These are phyloP conservation scores for Ilex aquifolium DNA, from an alignment of 257 asterid species.

Conservation along the genomic window DNA sequence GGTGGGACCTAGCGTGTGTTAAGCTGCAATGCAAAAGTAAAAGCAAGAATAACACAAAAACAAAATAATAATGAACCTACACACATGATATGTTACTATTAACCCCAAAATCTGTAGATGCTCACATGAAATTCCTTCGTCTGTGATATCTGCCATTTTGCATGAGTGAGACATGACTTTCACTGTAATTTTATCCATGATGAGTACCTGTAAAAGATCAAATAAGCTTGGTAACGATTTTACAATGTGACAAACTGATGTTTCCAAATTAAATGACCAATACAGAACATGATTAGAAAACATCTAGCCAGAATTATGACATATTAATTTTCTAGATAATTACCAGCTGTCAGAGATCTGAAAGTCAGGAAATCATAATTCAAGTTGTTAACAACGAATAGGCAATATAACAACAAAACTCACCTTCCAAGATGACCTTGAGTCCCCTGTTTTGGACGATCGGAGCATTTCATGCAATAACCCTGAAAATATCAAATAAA, in stretches of 20 bases:
- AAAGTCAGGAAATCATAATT: no score
- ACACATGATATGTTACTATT: conserved; percentile 6
- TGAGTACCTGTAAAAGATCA: conserved; percentile 65
- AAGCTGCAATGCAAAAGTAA: no score
- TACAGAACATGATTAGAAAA: no score
- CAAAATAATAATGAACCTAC: no score
- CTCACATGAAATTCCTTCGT: conserved; percentile 96
- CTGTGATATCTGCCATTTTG: conserved; percentile 98
- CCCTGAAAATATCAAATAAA: conserved; percentile 27
- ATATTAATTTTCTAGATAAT: no score
- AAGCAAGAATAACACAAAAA: no score
- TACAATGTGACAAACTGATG: no score
- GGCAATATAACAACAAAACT: conserved; percentile 3
- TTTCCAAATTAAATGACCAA: no score
- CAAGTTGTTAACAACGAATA: no score
- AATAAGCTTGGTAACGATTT: background rate
- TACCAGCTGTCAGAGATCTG: no score
- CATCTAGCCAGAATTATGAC: no score
- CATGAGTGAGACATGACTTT: conserved; percentile 92
- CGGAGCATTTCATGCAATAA: conserved; percentile 87
- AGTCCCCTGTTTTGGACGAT: conserved; percentile 51
- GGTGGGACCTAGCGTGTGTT: no score
- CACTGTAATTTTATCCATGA: conserved; percentile 96
- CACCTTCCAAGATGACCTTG: conserved; percentile 95
- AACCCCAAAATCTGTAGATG: conserved; percentile 4